These are phyloP conservation scores for Trypanosomatidae sp. DNA, from an alignment of 208 protist genomes.

Conservation along the genomic window DNA sequence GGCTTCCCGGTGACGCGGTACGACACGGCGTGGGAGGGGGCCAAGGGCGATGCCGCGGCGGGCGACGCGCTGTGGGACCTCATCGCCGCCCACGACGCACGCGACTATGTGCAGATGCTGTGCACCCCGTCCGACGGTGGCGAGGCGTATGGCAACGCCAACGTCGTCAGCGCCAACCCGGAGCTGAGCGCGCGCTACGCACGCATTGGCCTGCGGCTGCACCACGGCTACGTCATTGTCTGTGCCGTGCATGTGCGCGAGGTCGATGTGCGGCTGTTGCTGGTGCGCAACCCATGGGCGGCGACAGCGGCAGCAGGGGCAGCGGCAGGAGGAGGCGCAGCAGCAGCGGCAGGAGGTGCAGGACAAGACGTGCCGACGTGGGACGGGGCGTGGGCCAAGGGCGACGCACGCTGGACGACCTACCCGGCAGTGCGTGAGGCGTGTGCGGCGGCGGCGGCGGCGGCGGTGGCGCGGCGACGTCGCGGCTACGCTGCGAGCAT, in stretches of 20 bases:
- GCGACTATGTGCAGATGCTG: conserved; percentile 42
- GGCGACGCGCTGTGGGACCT: conserved; percentile 38
- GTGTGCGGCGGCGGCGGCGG: neutral
- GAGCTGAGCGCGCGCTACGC: conserved; percentile 37
- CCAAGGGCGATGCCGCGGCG: conserved; percentile 9
- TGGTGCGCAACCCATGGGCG: conserved; percentile 66
- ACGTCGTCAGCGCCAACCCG: conserved; percentile 13
- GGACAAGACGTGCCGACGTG: too few relatives aligned
- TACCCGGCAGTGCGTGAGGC: too few relatives aligned
- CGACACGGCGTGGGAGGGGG: conserved; percentile 31
- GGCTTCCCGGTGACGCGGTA: conserved; percentile 62
- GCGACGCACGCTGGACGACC: conserved; percentile 52
- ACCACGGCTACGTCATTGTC: conserved; percentile 55
- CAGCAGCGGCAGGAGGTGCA: too few relatives aligned
- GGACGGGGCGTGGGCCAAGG: conserved; percentile 42
- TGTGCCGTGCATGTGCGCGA: conserved; percentile 31
- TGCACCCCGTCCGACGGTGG: conserved; percentile 40
- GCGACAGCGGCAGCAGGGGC: conserved; percentile 36
- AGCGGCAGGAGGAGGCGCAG: too few relatives aligned
- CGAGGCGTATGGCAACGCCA: conserved; percentile 18
- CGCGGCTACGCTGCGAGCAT: too few relatives aligned
- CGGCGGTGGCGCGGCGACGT: conserved; percentile 2
- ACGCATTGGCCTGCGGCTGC: conserved; percentile 33
- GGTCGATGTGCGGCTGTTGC: conserved; percentile 45
- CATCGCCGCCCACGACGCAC: conserved; percentile 21